A percentile compares a stretch with the other conserved stretches of the same genome.
These are phyloP conservation scores for Perkinsus chesapeaki DNA, from an alignment of 169 alveolate species.

Conservation along the genomic window DNA sequence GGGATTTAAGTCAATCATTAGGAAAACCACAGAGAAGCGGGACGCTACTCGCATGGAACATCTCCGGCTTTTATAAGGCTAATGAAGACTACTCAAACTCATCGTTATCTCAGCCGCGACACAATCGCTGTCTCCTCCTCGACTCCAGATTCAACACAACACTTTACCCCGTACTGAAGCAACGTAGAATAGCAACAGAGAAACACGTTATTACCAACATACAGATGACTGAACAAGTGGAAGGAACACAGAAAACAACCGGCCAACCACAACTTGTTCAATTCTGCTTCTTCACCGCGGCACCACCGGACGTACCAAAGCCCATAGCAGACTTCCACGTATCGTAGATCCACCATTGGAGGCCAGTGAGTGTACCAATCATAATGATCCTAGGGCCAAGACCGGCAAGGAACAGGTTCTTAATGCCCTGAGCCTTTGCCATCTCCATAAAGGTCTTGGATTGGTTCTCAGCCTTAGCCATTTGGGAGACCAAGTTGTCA, in stretches of 20 bases:
- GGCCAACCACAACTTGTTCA: background rate
- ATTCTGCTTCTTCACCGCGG: conserved; percentile 24
- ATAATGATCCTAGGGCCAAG: conserved; percentile 88
- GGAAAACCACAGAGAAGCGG: no score
- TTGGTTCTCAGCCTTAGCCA: conserved; percentile 62
- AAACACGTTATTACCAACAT: background rate
- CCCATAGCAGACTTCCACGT: conserved; percentile 71
- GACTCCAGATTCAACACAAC: background rate
- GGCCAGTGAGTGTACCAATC: conserved; percentile 97
- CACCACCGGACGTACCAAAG: conserved; percentile 44
- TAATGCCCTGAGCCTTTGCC: conserved; percentile 9
- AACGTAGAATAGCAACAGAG: background rate
- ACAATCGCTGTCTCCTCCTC: background rate
- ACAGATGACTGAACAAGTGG: background rate
- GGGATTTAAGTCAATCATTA: no score
- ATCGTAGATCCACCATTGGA: conserved; percentile 97
- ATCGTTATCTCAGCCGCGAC: no score
- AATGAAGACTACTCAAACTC: no score
- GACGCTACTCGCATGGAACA: no score
- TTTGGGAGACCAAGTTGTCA: conserved; percentile 85
- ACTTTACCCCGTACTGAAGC: background rate
- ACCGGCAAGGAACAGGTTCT: conserved; percentile 46
- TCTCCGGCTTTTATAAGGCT: no score
- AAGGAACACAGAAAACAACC: background rate
- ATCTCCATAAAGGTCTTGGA: conserved; percentile 44